Base-by-base conservation (phyloP, 805 yeast genomes). In the Ogataea degrootiae region DNA sequence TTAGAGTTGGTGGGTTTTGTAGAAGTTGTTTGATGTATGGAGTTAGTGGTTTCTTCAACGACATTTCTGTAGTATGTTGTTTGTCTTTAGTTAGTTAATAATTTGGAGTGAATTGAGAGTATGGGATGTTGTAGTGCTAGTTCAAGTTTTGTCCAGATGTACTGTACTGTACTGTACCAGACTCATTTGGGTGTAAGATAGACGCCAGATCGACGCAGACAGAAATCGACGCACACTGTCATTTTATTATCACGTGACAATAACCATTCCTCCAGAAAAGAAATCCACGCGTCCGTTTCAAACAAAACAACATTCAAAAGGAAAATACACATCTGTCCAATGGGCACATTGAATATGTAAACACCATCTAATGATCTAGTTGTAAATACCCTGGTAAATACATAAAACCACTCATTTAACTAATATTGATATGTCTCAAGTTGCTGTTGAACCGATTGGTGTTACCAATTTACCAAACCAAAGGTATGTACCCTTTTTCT, bases 401-500 rank as follows among this genome's bases (percentile, higher is more conserved):
- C 26, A 6, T 21, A 37, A 19, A 16, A 11, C 16, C 11, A 39
- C n/a, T n/a, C 11, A 15, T 26, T 12, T 34, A 15, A 6, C 26
- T 12, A 26, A 4, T 6, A 26, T 15, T 21, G 47, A 12, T 37
- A 62, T 62, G 67, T 51, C 60, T 22, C 65, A 57, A 40, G 53
- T 45, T 39, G 55, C 60, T 23, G 43, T 74, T 36, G 83, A 80
- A 62, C 75, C 83, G 34, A 79, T 84, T 54, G 91, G 91, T 46
- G 79, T 84, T 58, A 74, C 88, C 37, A 83, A 82, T 61, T 72
- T 84, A 54, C 91, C 91, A 46, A 83, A 84, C 57, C 91, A 84
- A 69, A 76, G 86, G 79, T 75, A 71, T 50, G 79, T 69, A 34
- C 23, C 29, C 14, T n/a, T 26, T 19, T 42, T 12, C 4, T 14